Percentiles rank a stretch among this genome's conserved stretches.
phyloP scores from a whole-genome alignment of 805 yeast species.

The Yarrowia keelungensis region DNA sequence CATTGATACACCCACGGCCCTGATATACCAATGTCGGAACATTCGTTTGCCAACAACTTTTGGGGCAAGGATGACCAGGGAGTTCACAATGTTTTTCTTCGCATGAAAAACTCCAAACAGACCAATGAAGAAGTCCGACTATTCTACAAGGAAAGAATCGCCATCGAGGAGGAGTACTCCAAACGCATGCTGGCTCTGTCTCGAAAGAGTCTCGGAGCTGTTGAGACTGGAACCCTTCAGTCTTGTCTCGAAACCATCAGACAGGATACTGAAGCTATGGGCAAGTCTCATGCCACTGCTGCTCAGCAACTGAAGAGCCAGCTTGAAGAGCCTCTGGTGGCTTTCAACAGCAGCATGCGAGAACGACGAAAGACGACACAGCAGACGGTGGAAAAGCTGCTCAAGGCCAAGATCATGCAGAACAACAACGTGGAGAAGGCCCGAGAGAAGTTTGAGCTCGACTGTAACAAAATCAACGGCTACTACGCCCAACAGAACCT shows the following conservation, averaged over 20 bases:
- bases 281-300: constrained; percentile 61
- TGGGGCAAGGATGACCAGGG: constrained; percentile 71
- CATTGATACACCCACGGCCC: background rate
- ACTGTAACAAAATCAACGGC: constrained; percentile 65
- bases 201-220: constrained; percentile 59
- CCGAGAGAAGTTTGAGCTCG: constrained; percentile 60
- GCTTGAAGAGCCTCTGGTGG: constrained; percentile 59
- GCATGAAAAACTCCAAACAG: constrained; percentile 64
- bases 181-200: constrained; percentile 62
- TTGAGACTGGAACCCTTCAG: constrained; percentile 66
- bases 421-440: constrained; percentile 49
- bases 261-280: constrained; percentile 64
- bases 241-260: constrained; percentile 65
- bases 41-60: constrained; percentile 50
- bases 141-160: constrained; percentile 60
- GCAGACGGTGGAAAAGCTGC: constrained; percentile 61
- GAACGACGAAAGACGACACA: constrained; percentile 66
- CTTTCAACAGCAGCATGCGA: constrained; percentile 60
- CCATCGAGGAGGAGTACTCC: constrained; percentile 77
- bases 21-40: constrained; percentile 29
- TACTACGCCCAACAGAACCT: constrained; percentile 67
- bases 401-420: constrained; percentile 55
- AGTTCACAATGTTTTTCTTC: constrained; percentile 59
- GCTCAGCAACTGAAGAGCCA: constrained; percentile 60
- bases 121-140: constrained; percentile 60